Base-by-base conservation (phyloP, 257 asterid genomes). In the Penstemon davidsonii region DNA sequence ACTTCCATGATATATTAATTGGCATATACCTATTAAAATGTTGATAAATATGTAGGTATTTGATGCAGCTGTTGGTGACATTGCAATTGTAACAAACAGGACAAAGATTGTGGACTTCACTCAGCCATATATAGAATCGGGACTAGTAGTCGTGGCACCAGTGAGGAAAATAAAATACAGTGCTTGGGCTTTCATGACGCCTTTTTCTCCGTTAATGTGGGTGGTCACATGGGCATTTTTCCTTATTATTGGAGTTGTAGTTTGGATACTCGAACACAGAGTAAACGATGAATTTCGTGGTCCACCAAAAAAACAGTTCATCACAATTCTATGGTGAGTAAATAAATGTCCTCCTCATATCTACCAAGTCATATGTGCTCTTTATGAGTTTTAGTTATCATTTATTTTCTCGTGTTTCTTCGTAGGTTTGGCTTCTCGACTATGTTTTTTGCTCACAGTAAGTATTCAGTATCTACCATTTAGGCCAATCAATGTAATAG, bases 391-490 rank as follows among this genome's bases (percentile, higher is more conserved):
- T 43, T 53, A 12, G 38, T 4, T 6, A 15, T n/a, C 36, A 9
- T 39, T 64, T 18, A 40, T 51, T 66, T 46, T 45, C 36, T 9
- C 10, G 4, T 53, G 44, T 50, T 70, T 70, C 63, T 62, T 64
- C 78, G 86, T 95, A 88, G 97, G 96, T 91, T 91, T 77, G 89
- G 97, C 80, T 85, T 91, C 78, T 91, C 97, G 54, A 91, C 92
- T 6, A 80, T 91, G 87, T 86, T 86, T 58, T 84, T 81, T 9
- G 77, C 95, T 36, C 97, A 84, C 71, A 82, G 96, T 88, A 80
- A 82, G 97, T 71, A 57, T 45, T 62, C 55, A n/a, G 39, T 18
- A 65, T 51, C 67, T 47, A 60, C 44, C 25, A 15, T 57, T 62
- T 52, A 25, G 6, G 33, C 64, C n/a, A 49, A 15, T 38, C 7